These are phyloP conservation scores for Cryptococcus jaspeensis DNA, from an alignment of 1,284 basidiomycete genomes.

Conservation along the genomic window DNA sequence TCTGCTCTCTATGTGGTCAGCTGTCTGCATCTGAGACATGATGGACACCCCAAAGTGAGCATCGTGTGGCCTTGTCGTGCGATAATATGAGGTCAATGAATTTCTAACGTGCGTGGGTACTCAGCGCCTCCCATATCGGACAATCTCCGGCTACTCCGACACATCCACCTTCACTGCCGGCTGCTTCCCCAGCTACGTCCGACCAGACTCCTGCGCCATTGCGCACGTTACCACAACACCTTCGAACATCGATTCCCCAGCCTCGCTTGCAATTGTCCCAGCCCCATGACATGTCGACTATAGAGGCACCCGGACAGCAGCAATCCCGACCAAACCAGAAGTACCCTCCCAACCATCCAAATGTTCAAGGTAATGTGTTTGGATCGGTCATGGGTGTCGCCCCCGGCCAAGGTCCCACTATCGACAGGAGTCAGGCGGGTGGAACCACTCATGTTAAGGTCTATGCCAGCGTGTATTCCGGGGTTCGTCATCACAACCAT, in stretches of 20 bases:
- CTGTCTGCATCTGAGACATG: too few species aligned
- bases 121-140: not conserved
- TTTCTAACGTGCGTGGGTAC: too few species aligned
- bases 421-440: slow-evolving; percentile 15
- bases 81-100: too few species aligned
- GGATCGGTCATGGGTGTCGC: slow-evolving; percentile 43
- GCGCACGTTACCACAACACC: slow-evolving; percentile 26
- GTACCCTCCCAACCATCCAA: slow-evolving; percentile 14
- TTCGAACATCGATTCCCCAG: slow-evolving; percentile 12
- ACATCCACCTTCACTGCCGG: slow-evolving; percentile 29
- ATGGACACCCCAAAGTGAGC: too few species aligned
- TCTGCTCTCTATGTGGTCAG: too few species aligned
- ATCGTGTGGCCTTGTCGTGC: too few species aligned
- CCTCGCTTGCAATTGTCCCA: slow-evolving; percentile 17
- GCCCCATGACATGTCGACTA: not conserved
- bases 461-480: slow-evolving; percentile 50
- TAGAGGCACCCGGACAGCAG: slow-evolving; percentile 6
- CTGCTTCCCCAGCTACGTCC: slow-evolving; percentile 22
- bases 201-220: slow-evolving; percentile 33
- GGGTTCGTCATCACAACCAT: slow-evolving; percentile 29
- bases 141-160: slow-evolving; percentile 30
- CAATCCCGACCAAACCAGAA: slow-evolving; percentile 10
- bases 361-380: slow-evolving; percentile 37
- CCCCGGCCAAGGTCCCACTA: slow-evolving; percentile 36
- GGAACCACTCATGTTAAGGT: slow-evolving; percentile 38